Conservation (phyloP, 2,329 filamentous ascomycete species). For the Penicillium sp. region DNA sequence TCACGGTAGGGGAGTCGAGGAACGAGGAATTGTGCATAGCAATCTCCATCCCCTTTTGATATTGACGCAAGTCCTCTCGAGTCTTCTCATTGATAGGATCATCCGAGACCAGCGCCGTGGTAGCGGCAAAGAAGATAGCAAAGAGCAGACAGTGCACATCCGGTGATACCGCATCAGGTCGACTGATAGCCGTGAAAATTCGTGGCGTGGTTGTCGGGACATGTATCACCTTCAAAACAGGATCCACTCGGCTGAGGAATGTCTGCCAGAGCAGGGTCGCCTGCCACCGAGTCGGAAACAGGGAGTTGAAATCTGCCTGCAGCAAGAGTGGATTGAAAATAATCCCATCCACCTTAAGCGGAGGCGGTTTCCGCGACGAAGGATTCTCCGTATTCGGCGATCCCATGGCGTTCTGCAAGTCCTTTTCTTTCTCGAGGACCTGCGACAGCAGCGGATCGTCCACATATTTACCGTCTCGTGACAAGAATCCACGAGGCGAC, state of each 20-base stretch:
- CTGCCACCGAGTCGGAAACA: slow-evolving; percentile 26
- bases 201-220: slow-evolving; percentile 28
- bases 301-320: slow-evolving; percentile 12
- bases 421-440: slow-evolving; percentile 30
- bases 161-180: slow-evolving; percentile 17
- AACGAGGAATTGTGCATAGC: slow-evolving; percentile 44
- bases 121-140: slow-evolving; percentile 30
- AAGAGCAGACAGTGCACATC: slow-evolving; percentile 30
- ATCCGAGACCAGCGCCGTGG: slow-evolving; percentile 22
- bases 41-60: slow-evolving; percentile 39
- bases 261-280: slow-evolving; percentile 32
- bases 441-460: slow-evolving; percentile 31
- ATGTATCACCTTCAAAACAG: slow-evolving; percentile 32
- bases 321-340: slow-evolving; percentile 21
- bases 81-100: slow-evolving; percentile 16
- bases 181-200: slow-evolving; percentile 32
- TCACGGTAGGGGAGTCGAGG: slow-evolving; percentile 42
- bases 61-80: slow-evolving; percentile 18
- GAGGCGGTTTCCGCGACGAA: slow-evolving; percentile 7
- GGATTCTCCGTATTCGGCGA: slow-evolving; percentile 11
- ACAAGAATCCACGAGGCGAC: slow-evolving; percentile 20
- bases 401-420: slow-evolving; percentile 26
- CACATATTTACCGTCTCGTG: slow-evolving; percentile 31
- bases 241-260: slow-evolving; percentile 31
- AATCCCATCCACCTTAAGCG: slow-evolving; percentile 25